These are phyloP conservation scores for Pichia kudriavzevii DNA, from an alignment of 1,139 yeast species.

Conservation along the genomic window DNA sequence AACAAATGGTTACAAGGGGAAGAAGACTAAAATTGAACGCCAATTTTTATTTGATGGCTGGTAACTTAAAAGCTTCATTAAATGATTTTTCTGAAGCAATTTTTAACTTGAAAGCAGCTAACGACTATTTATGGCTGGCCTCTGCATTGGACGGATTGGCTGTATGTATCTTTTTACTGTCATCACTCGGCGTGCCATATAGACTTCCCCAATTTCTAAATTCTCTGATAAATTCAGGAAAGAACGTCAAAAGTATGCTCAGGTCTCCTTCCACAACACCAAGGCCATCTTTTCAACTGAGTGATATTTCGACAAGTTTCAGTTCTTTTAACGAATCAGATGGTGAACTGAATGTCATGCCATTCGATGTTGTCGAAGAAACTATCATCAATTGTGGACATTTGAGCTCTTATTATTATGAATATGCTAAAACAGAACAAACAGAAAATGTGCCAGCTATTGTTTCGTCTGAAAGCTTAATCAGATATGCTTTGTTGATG, in stretches of 20 bases:
- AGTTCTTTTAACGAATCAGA: too few relatives aligned
- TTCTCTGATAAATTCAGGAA: slow-evolving; percentile 24
- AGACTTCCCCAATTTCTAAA: slow-evolving; percentile 49
- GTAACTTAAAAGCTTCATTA: slow-evolving; percentile 66
- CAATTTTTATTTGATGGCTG: slow-evolving; percentile 70
- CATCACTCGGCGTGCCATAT: slow-evolving; percentile 51
- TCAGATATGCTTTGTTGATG: slow-evolving; percentile 59
- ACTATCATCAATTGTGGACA: slow-evolving; percentile 43
- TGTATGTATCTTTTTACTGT: slow-evolving; percentile 54
- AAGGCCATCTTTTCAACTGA: slow-evolving; percentile 32
- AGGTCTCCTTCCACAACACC: slow-evolving; percentile 40
- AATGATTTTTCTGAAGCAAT: slow-evolving; percentile 68
- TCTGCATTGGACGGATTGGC: slow-evolving; percentile 78
- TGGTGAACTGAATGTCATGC: too few relatives aligned
- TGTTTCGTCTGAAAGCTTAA: slow-evolving; percentile 65
- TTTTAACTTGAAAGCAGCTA: slow-evolving; percentile 46
- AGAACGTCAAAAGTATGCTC: slow-evolving; percentile 19
- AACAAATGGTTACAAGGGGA: slow-evolving; percentile 37
- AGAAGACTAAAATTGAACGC: slow-evolving; percentile 72
- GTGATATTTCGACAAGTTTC: too few relatives aligned
- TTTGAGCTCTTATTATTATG: slow-evolving; percentile 51
- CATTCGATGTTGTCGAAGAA: slow-evolving; percentile 31
- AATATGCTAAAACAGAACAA: slow-evolving; percentile 47
- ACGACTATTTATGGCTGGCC: slow-evolving; percentile 83
- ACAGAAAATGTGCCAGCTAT: slow-evolving; percentile 80